Base-by-base conservation (phyloP, 306 rosid species). In the Fragaria iinumae region DNA sequence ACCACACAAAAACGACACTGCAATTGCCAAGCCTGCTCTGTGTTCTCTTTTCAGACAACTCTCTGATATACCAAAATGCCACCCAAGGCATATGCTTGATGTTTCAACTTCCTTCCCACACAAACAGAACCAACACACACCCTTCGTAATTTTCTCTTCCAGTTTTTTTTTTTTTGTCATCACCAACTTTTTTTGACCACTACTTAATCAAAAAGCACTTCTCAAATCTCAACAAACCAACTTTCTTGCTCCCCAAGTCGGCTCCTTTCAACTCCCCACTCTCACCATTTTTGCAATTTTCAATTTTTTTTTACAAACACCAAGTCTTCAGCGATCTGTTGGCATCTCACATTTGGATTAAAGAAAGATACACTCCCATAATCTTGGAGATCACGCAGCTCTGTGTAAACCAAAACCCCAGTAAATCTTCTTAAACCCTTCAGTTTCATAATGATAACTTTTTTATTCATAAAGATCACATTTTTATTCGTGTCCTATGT, bases 191-290 rank as follows among this genome's bases (percentile, higher is more conserved):
- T 62, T 8, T 63, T 63, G 32, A 29, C 43, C 41, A 63, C 41
- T 12, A 29, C 66, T 23, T 59, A 5, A 21, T 57, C 16, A 10
- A 9, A n/a, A 27, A 27, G 11, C n/a, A 62, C 67, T 29, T 29
- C 38, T 12, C 39, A 62, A 27, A 62, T 62, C 67, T 64, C 69
- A 34, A 64, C 45, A 6, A 59, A 34, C 64, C 20, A 67, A 44
- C 55, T 70, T 80, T 29, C 74, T 78, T 75, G 71, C 56, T 8
- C 5, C 23, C 21, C 76, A 79, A 79, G 75, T 66, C 74, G 77
- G 49, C 25, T 36, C 36, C 66, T 41, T 73, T 43, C 27, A 1
- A 62, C 39, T 67, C 0, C 23, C 65, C 34, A 2, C 62, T 48
- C 0, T n/a, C 13, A 27, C 60, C 38, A 1, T 65, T 8, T 43